Evolutionary conservation across 305 asterid species (phyloP), one percentile per base, ranked within the genome.

Genomic region (Plantago coronopus): DNA sequence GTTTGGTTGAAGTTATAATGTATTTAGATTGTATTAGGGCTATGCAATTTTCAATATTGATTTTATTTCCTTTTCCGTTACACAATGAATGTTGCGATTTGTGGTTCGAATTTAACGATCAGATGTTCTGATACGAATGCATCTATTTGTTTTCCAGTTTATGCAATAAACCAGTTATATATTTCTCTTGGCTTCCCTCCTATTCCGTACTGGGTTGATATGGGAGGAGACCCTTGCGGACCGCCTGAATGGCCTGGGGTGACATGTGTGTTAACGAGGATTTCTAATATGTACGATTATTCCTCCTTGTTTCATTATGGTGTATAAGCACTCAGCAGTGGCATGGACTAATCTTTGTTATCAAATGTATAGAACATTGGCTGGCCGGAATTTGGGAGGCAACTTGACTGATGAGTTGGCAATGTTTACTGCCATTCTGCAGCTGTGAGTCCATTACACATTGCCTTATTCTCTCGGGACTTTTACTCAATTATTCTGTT

Each of bases 201-300:
- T 11, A 88, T 93, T 61, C 69, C 84, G 42, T 94, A 91, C 40
- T 93, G 99, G 97, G 40, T 80, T 27, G 85, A 83, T n/a, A 5
- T 68, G 47, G 97, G 94, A 62, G 95, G 90, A 54, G 99, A 93
- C 78, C 99, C 99, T 4, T 93, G 99, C 31, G 97, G 95, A 59
- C 78, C 69, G 16, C 78, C 72, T 5, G 69, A 75, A 67, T 93
- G 99, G 99, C 88, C 76, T 69, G 99, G 99, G 14, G 89, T 93
- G 46, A 84, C 74, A 61, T 93, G 99, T 69, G 99, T 93, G 61
- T 84, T 79, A 57, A 57, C 81, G 59, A 87, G 85, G 61, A 74
- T 93, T 53, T 85, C 95, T 66, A 83, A 79, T 51, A 72, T 93
- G 97, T 93, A 83, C 42, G 97, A 25, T 48, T 23, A 48, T 19